A percentile compares a stretch with the other conserved stretches of the same genome.
Conservation (phyloP, 805 yeast species). For the Ogataea nitratoaversa region DNA sequence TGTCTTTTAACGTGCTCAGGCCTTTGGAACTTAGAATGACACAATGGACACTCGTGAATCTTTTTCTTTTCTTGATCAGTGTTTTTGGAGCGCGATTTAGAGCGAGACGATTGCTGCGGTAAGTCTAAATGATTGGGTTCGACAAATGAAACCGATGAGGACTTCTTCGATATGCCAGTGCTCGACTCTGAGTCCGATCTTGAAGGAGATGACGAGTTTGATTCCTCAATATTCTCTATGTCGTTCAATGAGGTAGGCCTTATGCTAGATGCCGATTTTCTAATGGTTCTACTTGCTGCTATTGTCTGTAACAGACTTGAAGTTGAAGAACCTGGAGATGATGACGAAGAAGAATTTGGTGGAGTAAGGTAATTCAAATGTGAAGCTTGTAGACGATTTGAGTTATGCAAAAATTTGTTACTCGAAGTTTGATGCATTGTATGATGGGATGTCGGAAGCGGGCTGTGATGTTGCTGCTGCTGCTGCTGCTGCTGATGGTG, state of each 20-base stretch:
- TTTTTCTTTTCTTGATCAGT: slow-evolving; percentile 43
- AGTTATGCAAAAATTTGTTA: slow-evolving; percentile 1
- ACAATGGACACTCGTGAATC: slow-evolving; percentile 59
- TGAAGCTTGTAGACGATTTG: slow-evolving; percentile 5
- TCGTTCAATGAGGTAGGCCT: too few species aligned
- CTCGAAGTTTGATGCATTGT: too few species aligned
- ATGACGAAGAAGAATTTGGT: slow-evolving; percentile 20
- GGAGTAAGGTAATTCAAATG: slow-evolving; percentile 20
- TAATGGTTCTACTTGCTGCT: slow-evolving; percentile 2
- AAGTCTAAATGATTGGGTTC: slow-evolving; percentile 28
- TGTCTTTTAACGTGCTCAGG: slow-evolving; percentile 72
- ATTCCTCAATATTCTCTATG: background rate
- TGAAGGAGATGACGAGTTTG: slow-evolving; percentile 14
- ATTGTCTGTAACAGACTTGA: background rate
- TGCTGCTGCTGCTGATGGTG: too few species aligned
- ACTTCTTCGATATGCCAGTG: slow-evolving; percentile 7
- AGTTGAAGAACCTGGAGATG: slow-evolving; percentile 7
- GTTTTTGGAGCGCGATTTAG: slow-evolving; percentile 30
- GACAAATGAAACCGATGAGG: slow-evolving; percentile 11
- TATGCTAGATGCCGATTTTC: background rate
- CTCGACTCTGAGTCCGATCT: slow-evolving; percentile 7
- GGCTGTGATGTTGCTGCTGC: too few species aligned
- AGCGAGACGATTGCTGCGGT: slow-evolving; percentile 32
- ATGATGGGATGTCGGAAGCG: background rate
- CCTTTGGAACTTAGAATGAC: slow-evolving; percentile 58